Conservation (phyloP, 116 monocot species). For the Dioscorea cayenensis region DNA sequence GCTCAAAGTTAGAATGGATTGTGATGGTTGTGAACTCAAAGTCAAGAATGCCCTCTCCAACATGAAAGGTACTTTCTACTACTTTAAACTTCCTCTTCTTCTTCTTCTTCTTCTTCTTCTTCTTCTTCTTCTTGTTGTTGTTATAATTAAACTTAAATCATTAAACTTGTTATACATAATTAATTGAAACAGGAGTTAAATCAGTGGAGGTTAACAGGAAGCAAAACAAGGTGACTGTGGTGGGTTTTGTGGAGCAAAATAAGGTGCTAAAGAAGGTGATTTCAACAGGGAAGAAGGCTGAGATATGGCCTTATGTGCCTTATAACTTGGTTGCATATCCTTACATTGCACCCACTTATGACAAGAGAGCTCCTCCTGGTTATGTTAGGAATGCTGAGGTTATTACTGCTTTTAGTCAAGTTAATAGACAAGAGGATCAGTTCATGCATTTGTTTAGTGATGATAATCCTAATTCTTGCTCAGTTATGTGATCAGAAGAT, state of each 20-base stretch:
- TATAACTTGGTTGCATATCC: conserved; percentile 16
- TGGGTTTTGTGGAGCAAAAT: conserved; percentile 18
- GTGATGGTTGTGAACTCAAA: conserved; percentile 40
- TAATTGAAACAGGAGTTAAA: conserved; percentile 10
- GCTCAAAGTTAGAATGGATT: conserved; percentile 41
- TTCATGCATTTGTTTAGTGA: conserved; percentile 14
- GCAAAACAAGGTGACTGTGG: conserved; percentile 24
- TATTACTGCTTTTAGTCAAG: background rate
- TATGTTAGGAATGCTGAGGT: conserved; percentile 23
- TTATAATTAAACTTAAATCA: background rate
- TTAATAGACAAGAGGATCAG: conserved; percentile 7
- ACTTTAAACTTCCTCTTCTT: background rate
- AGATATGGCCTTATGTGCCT: conserved; percentile 34
- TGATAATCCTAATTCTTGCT: conserved; percentile 20
- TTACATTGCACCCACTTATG: conserved; percentile 13
- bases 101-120: background rate
- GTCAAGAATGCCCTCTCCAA: conserved; percentile 35
- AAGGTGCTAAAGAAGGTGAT: conserved; percentile 25
- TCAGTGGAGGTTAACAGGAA: conserved; percentile 24
- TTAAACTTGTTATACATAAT: background rate
- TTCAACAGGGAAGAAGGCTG: conserved; percentile 27
- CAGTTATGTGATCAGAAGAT: conserved; percentile 10
- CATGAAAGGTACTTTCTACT: conserved; percentile 23
- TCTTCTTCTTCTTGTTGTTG: conserved; percentile 1
- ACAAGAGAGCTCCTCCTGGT: conserved; percentile 33